A percentile compares a stretch with the other conserved stretches of the same genome.
Evolutionary conservation across 78 protist genomes (phyloP).

Genomic region (Guillardia theta): DNA sequence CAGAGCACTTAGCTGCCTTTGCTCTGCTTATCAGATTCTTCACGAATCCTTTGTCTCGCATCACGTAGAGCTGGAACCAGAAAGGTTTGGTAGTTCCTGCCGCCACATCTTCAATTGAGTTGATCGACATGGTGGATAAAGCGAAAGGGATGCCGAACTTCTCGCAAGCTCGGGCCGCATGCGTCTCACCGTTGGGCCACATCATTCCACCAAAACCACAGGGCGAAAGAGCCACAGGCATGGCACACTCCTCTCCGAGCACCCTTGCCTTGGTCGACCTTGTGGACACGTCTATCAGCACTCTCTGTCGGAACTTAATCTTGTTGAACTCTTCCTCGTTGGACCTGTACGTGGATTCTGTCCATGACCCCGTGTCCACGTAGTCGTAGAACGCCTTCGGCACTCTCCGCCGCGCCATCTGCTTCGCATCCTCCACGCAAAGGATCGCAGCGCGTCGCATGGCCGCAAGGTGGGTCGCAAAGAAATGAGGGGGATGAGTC

Average conservation of each 20-base stretch:
- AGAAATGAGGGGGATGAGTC: no score
- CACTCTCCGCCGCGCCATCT: neutral
- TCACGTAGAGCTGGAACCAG: neutral
- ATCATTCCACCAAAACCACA: neutral
- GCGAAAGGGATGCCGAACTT: neutral
- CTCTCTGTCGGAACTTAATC: neutral
- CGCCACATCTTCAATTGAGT: neutral
- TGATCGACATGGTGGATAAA: neutral
- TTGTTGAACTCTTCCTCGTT: neutral
- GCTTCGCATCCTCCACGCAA: neutral
- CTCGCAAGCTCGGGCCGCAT: neutral
- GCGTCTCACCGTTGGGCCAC: neutral
- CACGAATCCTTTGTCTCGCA: neutral
- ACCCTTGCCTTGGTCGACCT: neutral
- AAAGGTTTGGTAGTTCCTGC: neutral
- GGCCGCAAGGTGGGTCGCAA: no score
- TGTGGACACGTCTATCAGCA: neutral
- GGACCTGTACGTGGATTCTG: neutral
- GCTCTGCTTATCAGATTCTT: neutral
- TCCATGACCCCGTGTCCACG: neutral
- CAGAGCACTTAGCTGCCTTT: neutral
- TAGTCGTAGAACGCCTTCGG: conserved; percentile 3
- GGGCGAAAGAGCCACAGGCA: neutral
- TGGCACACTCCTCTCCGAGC: neutral
- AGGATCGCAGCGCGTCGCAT: no score